These are phyloP conservation scores for Debaryomycetaceae sp. DNA, from an alignment of 1,139 yeast genomes.

Conservation along the genomic window DNA sequence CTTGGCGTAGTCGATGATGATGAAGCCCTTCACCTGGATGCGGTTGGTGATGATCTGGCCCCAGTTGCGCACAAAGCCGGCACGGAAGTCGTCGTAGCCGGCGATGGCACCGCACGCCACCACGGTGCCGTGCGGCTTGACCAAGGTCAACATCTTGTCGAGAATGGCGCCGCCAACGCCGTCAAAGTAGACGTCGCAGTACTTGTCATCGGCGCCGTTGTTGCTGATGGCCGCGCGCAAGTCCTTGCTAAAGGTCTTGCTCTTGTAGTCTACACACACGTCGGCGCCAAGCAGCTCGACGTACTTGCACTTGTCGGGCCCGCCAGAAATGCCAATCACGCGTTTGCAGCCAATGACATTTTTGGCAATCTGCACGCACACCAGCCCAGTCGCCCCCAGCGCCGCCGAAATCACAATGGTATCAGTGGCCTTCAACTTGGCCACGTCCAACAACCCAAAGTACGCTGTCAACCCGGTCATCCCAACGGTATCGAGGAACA, in stretches of 20 bases:
- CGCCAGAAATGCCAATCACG: constrained; percentile 30
- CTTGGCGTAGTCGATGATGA: constrained; percentile 16
- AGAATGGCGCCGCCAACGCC: constrained; percentile 22
- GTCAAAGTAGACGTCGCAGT: constrained; percentile 19
- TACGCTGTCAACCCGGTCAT: constrained; percentile 30
- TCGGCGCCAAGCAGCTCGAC: constrained; percentile 31
- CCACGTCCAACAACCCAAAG: constrained; percentile 24
- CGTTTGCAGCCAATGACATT: constrained; percentile 22
- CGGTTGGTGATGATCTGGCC: constrained; percentile 22
- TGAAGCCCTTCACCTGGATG: constrained; percentile 18
- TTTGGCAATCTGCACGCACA: constrained; percentile 29
- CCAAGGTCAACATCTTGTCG: constrained; percentile 16
- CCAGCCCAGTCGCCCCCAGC: constrained; percentile 29
- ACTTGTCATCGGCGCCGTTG: constrained; percentile 10
- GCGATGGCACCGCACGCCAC: constrained; percentile 29
- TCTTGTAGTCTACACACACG: constrained; percentile 21
- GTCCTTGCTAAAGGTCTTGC: constrained; percentile 14
- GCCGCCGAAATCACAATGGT: constrained; percentile 29
- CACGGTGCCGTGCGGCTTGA: constrained; percentile 19
- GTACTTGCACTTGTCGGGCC: constrained; percentile 24
- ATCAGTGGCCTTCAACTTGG: constrained; percentile 21
- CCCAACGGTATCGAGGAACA: constrained; percentile 42
- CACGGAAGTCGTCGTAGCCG: constrained; percentile 21
- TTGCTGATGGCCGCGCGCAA: constrained; percentile 13
- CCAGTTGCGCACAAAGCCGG: constrained; percentile 18